Base-by-base conservation (phyloP, 495 filamentous ascomycete genomes). In the Paragyromitra xinjiangensis region DNA sequence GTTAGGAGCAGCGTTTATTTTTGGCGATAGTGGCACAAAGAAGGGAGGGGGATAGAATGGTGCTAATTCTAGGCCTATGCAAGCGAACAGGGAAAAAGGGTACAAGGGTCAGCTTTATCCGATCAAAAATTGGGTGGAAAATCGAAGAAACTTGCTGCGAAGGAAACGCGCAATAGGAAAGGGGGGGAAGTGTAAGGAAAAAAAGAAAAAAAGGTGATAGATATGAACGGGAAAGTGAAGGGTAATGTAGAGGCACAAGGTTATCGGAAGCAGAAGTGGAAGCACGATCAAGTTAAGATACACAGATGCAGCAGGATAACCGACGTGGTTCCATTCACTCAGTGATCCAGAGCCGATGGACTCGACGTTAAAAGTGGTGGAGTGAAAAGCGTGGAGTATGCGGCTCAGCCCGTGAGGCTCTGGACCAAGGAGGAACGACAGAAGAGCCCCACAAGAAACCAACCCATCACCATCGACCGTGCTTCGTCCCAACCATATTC, bases 291-390 rank as follows among this genome's bases (percentile, higher is more conserved):
- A 77, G 61, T 73, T 73, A 77, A 77, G 74, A 77, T 77, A 77
- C 61, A 77, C 61, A 64, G 68, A 79, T 79, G 77, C 74, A 79
- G 77, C 65, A 63, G 75, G 67, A 79, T 79, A 72, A 79, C 74
- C 66, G 75, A 79, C 77, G 77, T 79, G 77, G 77, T 78, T 79
- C 77, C 77, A 79, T 79, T 79, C 77, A 79, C 63, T 65, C 75
- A 71, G 65, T 61, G 40, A 75, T 75, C 53, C 50, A 66, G 69
- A 72, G 40, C 51, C 67, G 77, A 66, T 78, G 62, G 48, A 71
- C 68, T 78, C 39, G 64, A 78, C 51, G 53, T 70, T 50, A 65
- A 77, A 69, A 64, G 73, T 71, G 55, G 50, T 58, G 73, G 64
- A 51, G 37, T 58, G 66, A 58, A 42, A 75, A 56, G 70, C 70